Conservation (phyloP, 2,329 filamentous ascomycete species). For the Botryosphaeria agaves region DNA sequence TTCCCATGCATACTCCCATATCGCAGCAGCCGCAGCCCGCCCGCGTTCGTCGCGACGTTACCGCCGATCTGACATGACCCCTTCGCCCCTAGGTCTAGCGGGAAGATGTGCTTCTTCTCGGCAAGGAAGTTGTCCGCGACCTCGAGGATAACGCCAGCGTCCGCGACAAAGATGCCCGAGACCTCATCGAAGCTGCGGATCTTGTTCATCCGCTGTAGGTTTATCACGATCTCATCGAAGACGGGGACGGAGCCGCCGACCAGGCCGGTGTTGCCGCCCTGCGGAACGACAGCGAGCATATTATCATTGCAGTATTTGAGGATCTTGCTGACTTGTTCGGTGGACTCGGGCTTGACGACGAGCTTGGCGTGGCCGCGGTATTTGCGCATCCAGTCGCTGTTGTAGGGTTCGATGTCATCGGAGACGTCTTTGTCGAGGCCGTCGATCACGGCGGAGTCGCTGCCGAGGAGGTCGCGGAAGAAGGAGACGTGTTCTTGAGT, state of each 20-base stretch:
- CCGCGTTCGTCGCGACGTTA: conserved; percentile 91
- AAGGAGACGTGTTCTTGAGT: conserved; percentile 63
- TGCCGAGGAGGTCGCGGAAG: conserved; percentile 69
- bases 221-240: conserved; percentile 96
- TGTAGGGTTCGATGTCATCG: conserved; percentile 81
- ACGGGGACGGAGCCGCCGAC: conserved; percentile 93
- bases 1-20: conserved; percentile 92
- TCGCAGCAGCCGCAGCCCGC: conserved; percentile 71
- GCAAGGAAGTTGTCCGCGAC: conserved; percentile 73
- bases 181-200: conserved; percentile 87
- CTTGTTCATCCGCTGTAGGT: conserved; percentile 73
- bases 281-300: conserved; percentile 81
- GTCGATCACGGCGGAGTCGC: conserved; percentile 66
- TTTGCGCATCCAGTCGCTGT: conserved; percentile 98
- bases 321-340: conserved; percentile 78
- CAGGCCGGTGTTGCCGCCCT: conserved; percentile 91
- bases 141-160: conserved; percentile 85
- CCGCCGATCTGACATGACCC: conserved; percentile 93
- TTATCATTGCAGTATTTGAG: conserved; percentile 91
- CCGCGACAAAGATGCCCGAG: conserved; percentile 75
- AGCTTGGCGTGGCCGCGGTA: conserved; percentile 81
- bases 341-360: conserved; percentile 70
- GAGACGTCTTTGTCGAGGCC: conserved; percentile 56
- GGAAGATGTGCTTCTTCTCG: conserved; percentile 75
- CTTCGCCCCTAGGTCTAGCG: conserved; percentile 92